Evolutionary conservation across 805 yeast genomes (phyloP), one percentile per base, ranked within the genome.

Genomic region (Candida ponderosae): DNA sequence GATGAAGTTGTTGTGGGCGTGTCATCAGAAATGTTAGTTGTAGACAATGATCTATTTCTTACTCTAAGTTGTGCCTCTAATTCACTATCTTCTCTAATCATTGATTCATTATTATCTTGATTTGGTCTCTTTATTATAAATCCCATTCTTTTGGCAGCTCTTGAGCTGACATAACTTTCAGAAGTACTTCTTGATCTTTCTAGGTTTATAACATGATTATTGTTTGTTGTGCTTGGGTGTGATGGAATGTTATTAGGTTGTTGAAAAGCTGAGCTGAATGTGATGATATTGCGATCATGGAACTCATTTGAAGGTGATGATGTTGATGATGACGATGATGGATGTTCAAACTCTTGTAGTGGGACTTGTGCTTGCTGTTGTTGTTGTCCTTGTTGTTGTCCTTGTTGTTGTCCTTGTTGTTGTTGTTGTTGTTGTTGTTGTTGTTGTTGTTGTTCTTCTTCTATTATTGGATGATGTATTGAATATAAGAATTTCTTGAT

Each of bases 91-190:
- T 62, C 60, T 28, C 60, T 53, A 5, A 49, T 47, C 8, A 59
- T 38, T 13, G 39, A 45, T 24, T 24, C 31, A 16, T 43, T 18
- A 19, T 43, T 29, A 27, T 46, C 53, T 31, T 54, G 68, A 26
- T 35, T 41, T 26, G 53, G 47, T 42, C 55, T 48, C 38, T 72
- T 74, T 36, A 75, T 72, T 29, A 82, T 76, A 37, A 82, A 71
- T 0, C 89, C 90, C 88, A 80, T 81, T 43, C 90, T 64, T 51
- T 81, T 76, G 0, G 85, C 75, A 5, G 86, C 84, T 38, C 77
- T 68, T n/a, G 82, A 70, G 7, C 79, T 64, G n/a, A 62, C 63
- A 24, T 62, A 54, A 31, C 63, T 61, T 40, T 69, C 72, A 2
- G 74, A 57, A 16, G 60, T 59, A 33, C 64, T 59, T 34, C 69